Percentiles rank a stretch among this genome's conserved stretches.
These are phyloP conservation scores for Corrigiola litoralis DNA, from an alignment of 179 eudicot species.

Conservation along the genomic window DNA sequence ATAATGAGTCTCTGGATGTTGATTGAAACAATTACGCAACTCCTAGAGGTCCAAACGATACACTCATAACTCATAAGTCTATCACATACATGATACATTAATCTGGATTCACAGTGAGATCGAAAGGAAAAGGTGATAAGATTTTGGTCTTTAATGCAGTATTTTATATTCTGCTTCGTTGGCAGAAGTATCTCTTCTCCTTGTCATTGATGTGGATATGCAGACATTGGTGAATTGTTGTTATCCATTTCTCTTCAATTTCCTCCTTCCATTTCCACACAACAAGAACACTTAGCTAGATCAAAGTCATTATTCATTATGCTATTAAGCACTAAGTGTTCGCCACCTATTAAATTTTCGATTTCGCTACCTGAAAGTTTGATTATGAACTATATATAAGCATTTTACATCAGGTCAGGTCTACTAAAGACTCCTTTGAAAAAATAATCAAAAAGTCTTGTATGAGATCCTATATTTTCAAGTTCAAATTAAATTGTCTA, in stretches of 20 bases:
- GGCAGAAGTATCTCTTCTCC: constrained; percentile 9
- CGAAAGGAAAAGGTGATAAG: constrained; percentile 12
- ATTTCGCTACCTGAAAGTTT: too few species aligned
- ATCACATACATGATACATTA: not conserved
- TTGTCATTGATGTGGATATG: constrained; percentile 14
- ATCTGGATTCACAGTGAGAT: constrained; percentile 11
- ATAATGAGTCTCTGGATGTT: too few species aligned
- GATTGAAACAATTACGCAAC: too few species aligned
- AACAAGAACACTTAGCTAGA: not conserved
- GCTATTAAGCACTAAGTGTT: not conserved
- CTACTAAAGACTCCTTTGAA: too few species aligned
- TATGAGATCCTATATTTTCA: too few species aligned
- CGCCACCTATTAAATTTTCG: too few species aligned
- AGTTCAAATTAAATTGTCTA: too few species aligned
- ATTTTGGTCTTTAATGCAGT: constrained; percentile 3
- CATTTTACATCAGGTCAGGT: too few species aligned
- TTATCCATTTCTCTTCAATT: not conserved
- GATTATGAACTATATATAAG: too few species aligned
- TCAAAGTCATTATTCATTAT: not conserved
- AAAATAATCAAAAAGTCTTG: too few species aligned
- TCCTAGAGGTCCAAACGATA: too few species aligned
- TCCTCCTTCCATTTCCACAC: not conserved
- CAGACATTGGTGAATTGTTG: constrained; percentile 7
- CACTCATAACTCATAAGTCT: too few species aligned
- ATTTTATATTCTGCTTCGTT: constrained; percentile 8